These are phyloP conservation scores for Chaetomium tenue DNA, from an alignment of 495 filamentous ascomycete species.

Conservation along the genomic window DNA sequence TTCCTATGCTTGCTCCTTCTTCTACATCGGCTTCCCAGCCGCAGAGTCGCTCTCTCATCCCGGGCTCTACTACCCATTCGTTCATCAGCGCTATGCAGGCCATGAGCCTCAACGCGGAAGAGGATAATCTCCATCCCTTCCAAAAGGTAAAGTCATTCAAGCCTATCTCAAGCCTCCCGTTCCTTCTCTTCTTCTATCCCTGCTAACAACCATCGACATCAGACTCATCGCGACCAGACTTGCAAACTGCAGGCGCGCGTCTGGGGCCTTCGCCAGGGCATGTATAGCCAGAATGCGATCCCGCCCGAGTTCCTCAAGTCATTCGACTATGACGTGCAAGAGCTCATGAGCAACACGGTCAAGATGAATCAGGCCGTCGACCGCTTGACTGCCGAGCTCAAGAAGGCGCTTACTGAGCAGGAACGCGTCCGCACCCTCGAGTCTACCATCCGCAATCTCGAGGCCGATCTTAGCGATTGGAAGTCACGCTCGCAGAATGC, in stretches of 20 bases:
- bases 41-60: background rate
- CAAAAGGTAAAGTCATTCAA: slow-evolving; percentile 10
- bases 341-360: slow-evolving; percentile 11
- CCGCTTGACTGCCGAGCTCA: background rate
- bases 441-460: background rate
- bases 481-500: slow-evolving; percentile 1
- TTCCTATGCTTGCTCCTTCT: background rate
- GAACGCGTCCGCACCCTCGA: slow-evolving; percentile 6
- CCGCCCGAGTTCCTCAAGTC: slow-evolving; percentile 10
- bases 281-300: slow-evolving; percentile 3
- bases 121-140: slow-evolving; percentile 11
- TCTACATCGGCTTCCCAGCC: background rate
- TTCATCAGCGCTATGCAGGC: slow-evolving; percentile 16
- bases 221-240: slow-evolving; percentile 17
- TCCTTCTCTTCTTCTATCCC: background rate
- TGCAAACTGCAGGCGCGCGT: slow-evolving; percentile 19
- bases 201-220: slow-evolving; percentile 11
- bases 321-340: slow-evolving; percentile 19
- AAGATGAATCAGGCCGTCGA: slow-evolving; percentile 18
- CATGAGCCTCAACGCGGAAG: slow-evolving; percentile 4
- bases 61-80: slow-evolving; percentile 6
- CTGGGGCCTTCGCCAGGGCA: slow-evolving; percentile 24
- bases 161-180: background rate
- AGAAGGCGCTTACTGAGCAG: background rate
- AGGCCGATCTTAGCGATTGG: slow-evolving; percentile 7